Base-by-base conservation (phyloP, 1,284 basidiomycete species). In the Trichosporon ovoides region DNA sequence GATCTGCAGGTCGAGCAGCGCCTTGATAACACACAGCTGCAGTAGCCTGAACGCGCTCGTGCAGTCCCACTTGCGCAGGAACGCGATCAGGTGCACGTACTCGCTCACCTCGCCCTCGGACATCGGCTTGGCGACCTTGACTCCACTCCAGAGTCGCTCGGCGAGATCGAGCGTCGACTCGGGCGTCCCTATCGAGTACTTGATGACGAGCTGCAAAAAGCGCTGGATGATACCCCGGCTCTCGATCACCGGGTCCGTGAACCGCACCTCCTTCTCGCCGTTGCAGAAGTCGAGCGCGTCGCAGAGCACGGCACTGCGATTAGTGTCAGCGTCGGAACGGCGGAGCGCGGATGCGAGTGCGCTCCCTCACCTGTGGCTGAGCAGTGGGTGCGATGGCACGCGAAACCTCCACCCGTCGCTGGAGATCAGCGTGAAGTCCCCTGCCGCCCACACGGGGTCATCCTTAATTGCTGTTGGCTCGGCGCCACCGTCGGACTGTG, bases 41-140 rank as follows among this genome's bases (percentile, higher is more conserved):
- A 53, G 52, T 5, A 38, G 38, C 36, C 38, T 38, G 37, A 31
- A 53, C 14, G 52, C 52, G 12, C 24, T 14, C 16, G 52, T 38
- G 24, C 52, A 53, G 36, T 53, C 52, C 40, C 40, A 46, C 13
- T 46, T 46, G 40, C 40, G 40, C 40, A 46, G 22, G 16, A 46
- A 46, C 20, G 40, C 40, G 40, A 46, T 22, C 10, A 46, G 22
- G 22, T 46, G 40, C 22, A 46, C 40, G 40, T 46, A 46, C 40
- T 46, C 40, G 22, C 20, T 24, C 20, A 46, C 40, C 22, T 4
- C 19, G 40, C 13, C 11, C 16, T 46, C 40, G 12, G 18, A 20
- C 40, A 46, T 46, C 20, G 40, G 40, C 40, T 46, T 46, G 12
- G 40, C 40, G 10, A 46, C 13, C 22, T 46, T 46, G 20, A 24